Base-by-base conservation (phyloP, 768 basidiomycete species). In the Termitomyces sp. region DNA sequence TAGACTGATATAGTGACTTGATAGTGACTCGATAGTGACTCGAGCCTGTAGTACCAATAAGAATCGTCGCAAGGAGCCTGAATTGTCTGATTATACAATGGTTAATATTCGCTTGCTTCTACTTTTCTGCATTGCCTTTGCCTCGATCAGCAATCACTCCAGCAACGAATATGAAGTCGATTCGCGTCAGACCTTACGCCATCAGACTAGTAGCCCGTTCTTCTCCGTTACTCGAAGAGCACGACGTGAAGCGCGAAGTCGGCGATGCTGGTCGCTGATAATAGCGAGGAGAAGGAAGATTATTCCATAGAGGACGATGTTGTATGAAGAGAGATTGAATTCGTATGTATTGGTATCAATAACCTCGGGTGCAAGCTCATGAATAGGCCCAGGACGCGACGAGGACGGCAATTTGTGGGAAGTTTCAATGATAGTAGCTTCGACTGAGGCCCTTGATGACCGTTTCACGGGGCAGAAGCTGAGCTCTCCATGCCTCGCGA, bases 401-500 rank as follows among this genome's bases (percentile, higher is more conserved):
- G 14, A 30, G 15, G 45, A 30, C 26, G 5, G 26, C n/a, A 47
- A 4, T 42, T 21, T 19, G 30, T 40, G 3, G 33, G 31, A 9
- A 21, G 17, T 10, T 42, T 8, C 17, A 49, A 26, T 28, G 15
- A 7, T 23, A 0, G 10, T n/a, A 28, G 37, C 11, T 21, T 31
- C 33, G 28, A 37, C 15, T 11, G 26, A 28, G n/a, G 55, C 10
- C 1, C 11, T 10, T 11, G 9, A 11, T 33, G 33, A 33, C 3
- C 10, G 10, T 11, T 33, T 33, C 11, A 33, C 9, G 11, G 33
- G 55, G 21, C 59, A 60, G 6, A 60, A 33, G 19, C 46, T 43
- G 17, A 60, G 51, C 26, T 56, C 52, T 0, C 59, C 59, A 35
- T 60, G 59, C 31, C 55, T 52, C 7, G 59, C 59, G 12, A 56